A percentile compares a stretch with the other conserved stretches of the same genome.
phyloP scores from a whole-genome alignment of 805 yeast species.

The Yamadazyma endophytica region DNA sequence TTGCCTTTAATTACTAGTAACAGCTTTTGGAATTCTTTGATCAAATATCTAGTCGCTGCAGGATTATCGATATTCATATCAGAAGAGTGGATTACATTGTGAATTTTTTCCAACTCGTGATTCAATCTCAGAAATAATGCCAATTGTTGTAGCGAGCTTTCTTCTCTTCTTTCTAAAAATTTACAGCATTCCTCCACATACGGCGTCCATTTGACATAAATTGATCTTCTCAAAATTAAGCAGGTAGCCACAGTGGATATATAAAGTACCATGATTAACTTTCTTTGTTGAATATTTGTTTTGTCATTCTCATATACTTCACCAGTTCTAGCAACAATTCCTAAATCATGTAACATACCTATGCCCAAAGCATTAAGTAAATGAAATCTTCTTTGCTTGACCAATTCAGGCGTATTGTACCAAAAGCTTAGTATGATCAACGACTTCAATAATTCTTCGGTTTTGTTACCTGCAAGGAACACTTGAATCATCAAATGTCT shows the following conservation, averaged over 20 bases:
- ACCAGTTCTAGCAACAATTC: conserved; percentile 53
- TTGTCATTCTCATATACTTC: background rate
- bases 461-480: conserved; percentile 66
- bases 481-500: conserved; percentile 53
- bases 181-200: conserved; percentile 60
- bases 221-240: conserved; percentile 59
- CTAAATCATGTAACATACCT: conserved; percentile 70
- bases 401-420: conserved; percentile 83
- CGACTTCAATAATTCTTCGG: conserved; percentile 61
- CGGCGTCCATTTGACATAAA: conserved; percentile 60
- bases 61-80: conserved; percentile 17
- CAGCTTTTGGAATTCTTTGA: conserved; percentile 47
- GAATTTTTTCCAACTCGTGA: conserved; percentile 58
- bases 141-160: conserved; percentile 34
- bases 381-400: conserved; percentile 75
- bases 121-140: conserved; percentile 59
- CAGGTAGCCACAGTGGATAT: conserved; percentile 60
- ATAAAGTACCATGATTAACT: conserved; percentile 56
- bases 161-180: conserved; percentile 36
- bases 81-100: conserved; percentile 42
- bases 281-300: conserved; percentile 39
- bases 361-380: conserved; percentile 62
- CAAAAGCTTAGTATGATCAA: conserved; percentile 62
- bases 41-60: conserved; percentile 33
- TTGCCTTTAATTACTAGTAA: conserved; percentile 36